These are phyloP conservation scores for Clarireedia hainanense DNA, from an alignment of 2,329 filamentous ascomycete species.

Conservation along the genomic window DNA sequence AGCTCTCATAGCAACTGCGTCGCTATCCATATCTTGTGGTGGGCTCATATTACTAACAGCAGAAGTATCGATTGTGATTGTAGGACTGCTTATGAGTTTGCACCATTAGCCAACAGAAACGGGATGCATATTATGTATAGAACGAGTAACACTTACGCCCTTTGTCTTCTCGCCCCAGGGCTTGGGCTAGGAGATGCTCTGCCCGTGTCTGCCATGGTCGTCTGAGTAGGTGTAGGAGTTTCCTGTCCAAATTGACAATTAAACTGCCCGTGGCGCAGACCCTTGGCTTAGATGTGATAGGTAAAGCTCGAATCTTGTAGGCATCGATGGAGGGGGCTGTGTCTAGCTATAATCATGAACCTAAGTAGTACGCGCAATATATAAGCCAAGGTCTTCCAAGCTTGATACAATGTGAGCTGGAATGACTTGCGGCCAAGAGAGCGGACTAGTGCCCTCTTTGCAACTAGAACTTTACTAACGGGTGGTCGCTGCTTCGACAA, in stretches of 20 bases:
- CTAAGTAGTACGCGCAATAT: neutral
- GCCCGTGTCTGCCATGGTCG: slow-evolving; percentile 19
- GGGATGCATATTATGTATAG: slow-evolving; percentile 17
- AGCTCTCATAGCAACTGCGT: slow-evolving; percentile 29
- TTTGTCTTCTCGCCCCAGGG: slow-evolving; percentile 26
- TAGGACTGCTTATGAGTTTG: slow-evolving; percentile 31
- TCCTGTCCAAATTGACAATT: slow-evolving; percentile 15
- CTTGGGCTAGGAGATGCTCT: slow-evolving; percentile 19
- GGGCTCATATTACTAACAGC: slow-evolving; percentile 35
- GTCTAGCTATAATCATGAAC: neutral
- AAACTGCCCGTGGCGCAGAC: slow-evolving; percentile 18
- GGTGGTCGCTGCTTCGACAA: neutral
- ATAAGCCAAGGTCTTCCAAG: neutral
- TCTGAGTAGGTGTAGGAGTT: slow-evolving; percentile 4
- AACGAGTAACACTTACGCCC: slow-evolving; percentile 25
- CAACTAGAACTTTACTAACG: neutral
- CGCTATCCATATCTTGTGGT: slow-evolving; percentile 27
- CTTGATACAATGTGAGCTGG: neutral
- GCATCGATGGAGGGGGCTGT: neutral
- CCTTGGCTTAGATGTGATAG: neutral
- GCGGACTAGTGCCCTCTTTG: neutral
- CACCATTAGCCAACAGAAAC: neutral
- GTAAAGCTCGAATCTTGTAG: neutral
- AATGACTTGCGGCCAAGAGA: neutral
- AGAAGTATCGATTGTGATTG: slow-evolving; percentile 50